phyloP scores from a whole-genome alignment of 2,329 filamentous ascomycete genomes.

The Trichoderma atrobrunneum region DNA sequence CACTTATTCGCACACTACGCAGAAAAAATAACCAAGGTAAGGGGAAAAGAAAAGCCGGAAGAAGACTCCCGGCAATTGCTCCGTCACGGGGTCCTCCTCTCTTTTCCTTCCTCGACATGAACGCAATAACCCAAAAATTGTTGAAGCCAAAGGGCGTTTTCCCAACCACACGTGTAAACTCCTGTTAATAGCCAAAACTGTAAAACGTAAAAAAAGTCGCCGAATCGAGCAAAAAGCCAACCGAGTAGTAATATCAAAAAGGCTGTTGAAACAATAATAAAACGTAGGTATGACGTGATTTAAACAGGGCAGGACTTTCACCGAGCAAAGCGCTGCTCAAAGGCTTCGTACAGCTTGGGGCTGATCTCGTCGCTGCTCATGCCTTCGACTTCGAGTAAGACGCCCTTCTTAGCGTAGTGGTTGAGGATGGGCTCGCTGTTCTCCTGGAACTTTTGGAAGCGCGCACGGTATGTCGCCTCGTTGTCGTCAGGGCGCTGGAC shows the following conservation, averaged over 20 bases:
- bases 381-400: conserved; percentile 83
- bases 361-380: conserved; percentile 93
- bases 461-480: conserved; percentile 77
- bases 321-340: conserved; percentile 67
- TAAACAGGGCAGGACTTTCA: background rate
- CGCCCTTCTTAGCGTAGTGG: conserved; percentile 80
- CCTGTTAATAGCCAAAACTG: background rate
- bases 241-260: background rate
- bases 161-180: background rate
- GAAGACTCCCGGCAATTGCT: background rate
- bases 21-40: background rate
- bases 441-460: conserved; percentile 81
- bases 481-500: conserved; percentile 82
- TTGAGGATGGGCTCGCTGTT: conserved; percentile 81
- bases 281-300: background rate
- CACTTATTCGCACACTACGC: background rate
- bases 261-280: background rate
- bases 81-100: background rate
- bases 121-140: background rate
- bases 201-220: background rate
- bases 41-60: background rate
- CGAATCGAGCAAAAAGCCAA: conserved; percentile 1
- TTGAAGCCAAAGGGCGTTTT: background rate
- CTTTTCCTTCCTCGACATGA: background rate
- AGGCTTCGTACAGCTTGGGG: conserved; percentile 80